Percentiles rank a stretch among this genome's conserved stretches.
Conservation (phyloP, 208 protist species). For the Crithidia bombi region DNA sequence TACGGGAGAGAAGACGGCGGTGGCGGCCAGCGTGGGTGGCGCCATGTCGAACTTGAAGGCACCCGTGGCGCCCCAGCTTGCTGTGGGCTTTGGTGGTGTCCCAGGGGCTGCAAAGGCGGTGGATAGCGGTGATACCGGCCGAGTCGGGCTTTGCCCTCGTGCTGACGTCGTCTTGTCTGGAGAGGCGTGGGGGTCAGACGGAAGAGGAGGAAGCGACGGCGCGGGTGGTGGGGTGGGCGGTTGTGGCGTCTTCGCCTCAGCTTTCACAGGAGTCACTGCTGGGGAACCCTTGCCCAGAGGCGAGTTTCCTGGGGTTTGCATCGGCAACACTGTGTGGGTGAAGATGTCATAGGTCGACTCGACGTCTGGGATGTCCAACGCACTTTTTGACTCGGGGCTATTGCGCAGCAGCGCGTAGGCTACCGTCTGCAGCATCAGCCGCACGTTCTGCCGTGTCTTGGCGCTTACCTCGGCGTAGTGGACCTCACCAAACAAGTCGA, state of each 20-base stretch:
- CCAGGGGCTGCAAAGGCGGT: background rate
- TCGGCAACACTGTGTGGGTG: slow-evolving; percentile 11
- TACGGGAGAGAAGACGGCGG: slow-evolving; percentile 23
- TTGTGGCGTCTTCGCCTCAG: background rate
- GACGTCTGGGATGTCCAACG: background rate
- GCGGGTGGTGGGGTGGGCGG: background rate
- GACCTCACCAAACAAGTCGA: slow-evolving; percentile 42
- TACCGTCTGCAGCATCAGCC: slow-evolving; percentile 34
- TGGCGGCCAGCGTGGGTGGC: background rate
- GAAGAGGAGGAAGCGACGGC: too few species aligned
- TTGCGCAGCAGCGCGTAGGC: slow-evolving; percentile 40
- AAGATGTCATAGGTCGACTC: slow-evolving; percentile 9
- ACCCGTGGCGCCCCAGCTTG: slow-evolving; percentile 13
- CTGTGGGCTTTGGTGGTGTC: too few species aligned
- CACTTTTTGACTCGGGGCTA: background rate
- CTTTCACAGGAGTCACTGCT: background rate
- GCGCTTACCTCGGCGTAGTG: slow-evolving; percentile 69
- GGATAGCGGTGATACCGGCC: background rate
- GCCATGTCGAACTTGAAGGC: slow-evolving; percentile 31
- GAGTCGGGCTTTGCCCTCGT: too few species aligned
- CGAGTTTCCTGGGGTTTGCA: background rate
- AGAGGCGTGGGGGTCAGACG: too few species aligned
- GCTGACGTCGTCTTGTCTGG: too few species aligned
- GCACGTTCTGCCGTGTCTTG: slow-evolving; percentile 29
- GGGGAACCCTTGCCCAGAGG: background rate